These are phyloP conservation scores for Fagopyrum homotropicum DNA, from an alignment of 148 eudicot species.

Conservation along the genomic window DNA sequence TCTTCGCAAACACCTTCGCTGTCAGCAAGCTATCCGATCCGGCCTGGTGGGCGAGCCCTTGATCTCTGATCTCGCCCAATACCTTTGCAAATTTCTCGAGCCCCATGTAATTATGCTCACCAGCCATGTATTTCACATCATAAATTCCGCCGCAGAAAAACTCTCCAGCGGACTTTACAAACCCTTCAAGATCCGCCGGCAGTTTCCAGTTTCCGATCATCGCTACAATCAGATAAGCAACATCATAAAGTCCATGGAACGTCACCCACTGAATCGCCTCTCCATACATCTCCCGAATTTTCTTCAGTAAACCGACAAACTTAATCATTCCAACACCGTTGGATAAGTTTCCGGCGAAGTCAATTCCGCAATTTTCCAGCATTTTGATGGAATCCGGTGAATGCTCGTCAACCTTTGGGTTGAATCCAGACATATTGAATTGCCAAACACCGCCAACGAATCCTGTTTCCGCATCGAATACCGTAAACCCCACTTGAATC, in stretches of 20 bases:
- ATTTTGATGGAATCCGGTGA: background rate
- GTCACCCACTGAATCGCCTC: background rate
- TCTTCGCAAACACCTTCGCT: background rate
- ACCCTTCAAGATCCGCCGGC: background rate
- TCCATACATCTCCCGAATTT: background rate
- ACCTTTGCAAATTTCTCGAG: background rate
- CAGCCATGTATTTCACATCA: conserved; percentile 5
- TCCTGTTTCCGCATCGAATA: background rate
- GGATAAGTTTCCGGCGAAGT: background rate
- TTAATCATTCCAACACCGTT: background rate
- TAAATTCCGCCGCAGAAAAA: background rate
- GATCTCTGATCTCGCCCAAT: background rate
- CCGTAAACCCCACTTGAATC: conserved; percentile 3
- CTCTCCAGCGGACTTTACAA: background rate
- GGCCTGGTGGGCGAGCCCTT: background rate
- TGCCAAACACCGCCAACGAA: background rate
- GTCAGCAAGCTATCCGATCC: conserved; percentile 5
- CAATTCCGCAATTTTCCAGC: background rate
- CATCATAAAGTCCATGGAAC: conserved; percentile 9
- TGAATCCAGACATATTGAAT: conserved; percentile 7
- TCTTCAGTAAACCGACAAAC: background rate
- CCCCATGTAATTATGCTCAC: background rate
- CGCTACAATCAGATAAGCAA: background rate
- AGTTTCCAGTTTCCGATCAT: background rate
- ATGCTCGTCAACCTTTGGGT: background rate